Base-by-base conservation (phyloP, 2,329 filamentous ascomycete species). In the Ceratocystiopsis minuta region DNA sequence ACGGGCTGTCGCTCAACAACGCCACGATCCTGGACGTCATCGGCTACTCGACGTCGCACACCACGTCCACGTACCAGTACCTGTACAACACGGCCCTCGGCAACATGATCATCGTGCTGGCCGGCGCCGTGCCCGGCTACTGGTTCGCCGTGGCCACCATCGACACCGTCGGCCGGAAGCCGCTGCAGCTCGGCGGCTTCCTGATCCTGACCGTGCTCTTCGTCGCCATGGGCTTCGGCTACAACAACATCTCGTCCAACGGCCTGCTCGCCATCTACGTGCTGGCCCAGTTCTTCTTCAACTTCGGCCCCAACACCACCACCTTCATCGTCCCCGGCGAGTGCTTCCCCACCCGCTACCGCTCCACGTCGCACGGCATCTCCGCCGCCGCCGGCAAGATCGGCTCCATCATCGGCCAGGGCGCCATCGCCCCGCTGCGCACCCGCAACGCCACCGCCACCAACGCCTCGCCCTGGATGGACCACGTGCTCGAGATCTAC, bases 61-160 rank as follows among this genome's bases (percentile, higher is more conserved):
- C 59, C 34, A 54, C 53, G 42, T 73, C 68, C 48, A 72, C 81
- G 28, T 86, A 86, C 61, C 57, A 82, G 49, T 68, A 66, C 55
- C 67, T 85, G 47, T 77, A 75, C 64, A 82, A 81, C 60, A 83
- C 75, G 9, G 79, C 81, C 39, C 69, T 84, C 16, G 82, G 82
- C 11, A 86, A 88, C 61, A 61, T 87, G 51, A 83, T 87, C 50
- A 69, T 87, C 40, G 76, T 86, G 50, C 74, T 80, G 45, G 81
- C 82, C 4, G 82, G 81, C 44, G 78, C 82, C 38, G 80, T 87
- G 14, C 82, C 82, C 0, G 82, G 82, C 14, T 87, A 87, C n/a
- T 87, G 81, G 81, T 70, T 84, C 15, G 82, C 80, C 0, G 80
- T 86, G 6, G 75, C 75, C 36, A 57, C 56, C 20, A 52, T 85